Conservation (phyloP, 257 asterid genomes). For the Solanum rostratum region DNA sequence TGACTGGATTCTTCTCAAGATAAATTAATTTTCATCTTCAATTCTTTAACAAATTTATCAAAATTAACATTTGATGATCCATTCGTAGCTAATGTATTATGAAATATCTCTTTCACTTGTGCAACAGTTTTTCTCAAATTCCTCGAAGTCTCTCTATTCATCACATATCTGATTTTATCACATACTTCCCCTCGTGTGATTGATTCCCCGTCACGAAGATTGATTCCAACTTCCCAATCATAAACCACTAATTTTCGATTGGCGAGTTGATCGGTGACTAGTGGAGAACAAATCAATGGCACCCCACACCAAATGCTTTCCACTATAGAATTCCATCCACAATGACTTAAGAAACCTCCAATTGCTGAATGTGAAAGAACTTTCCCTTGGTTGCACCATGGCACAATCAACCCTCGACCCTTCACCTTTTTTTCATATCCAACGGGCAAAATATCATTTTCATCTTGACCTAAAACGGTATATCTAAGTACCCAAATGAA, state of each 20-base stretch:
- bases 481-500: not conserved
- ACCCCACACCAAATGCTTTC: not conserved
- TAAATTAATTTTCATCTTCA: not conserved
- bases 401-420: not conserved
- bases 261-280: not conserved
- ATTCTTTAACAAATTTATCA: not conserved
- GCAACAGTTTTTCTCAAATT: not conserved
- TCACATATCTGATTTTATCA: not conserved
- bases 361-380: not conserved
- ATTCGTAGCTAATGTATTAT: not conserved
- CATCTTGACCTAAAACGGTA: not conserved
- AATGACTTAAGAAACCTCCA: not conserved
- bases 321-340: not conserved
- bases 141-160: not conserved
- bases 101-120: not conserved
- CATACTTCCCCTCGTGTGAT: not conserved
- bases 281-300: not conserved
- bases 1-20: not conserved
- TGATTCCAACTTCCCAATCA: not conserved
- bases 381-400: not conserved
- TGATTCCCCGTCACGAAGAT: not conserved
- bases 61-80: not conserved
- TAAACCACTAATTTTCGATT: not conserved
- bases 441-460: not conserved
- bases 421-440: not conserved